A percentile compares a stretch with the other conserved stretches of the same genome.
phyloP scores from a whole-genome alignment of 2,329 filamentous ascomycete genomes.

The Aspergillus persii region DNA sequence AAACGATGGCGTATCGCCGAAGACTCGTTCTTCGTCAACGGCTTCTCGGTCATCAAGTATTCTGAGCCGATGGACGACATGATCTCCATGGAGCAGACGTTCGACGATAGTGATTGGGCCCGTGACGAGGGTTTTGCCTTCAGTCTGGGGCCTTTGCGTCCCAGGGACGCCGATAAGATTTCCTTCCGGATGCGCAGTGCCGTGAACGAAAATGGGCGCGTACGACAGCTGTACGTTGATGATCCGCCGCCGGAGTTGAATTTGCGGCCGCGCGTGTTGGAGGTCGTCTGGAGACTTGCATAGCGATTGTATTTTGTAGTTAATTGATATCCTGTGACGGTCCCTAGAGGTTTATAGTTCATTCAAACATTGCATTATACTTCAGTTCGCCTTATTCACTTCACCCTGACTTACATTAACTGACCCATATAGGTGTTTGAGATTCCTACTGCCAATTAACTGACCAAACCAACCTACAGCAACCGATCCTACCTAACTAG shows the following conservation, averaged over 20 bases:
- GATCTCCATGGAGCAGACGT: slow-evolving; percentile 54
- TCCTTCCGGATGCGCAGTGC: slow-evolving; percentile 1
- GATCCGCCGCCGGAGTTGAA: not conserved
- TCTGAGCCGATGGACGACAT: slow-evolving; percentile 43
- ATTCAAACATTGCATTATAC: not conserved
- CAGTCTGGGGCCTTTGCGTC: slow-evolving; percentile 43
- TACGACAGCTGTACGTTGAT: not conserved
- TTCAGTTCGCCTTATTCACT: too few relatives aligned
- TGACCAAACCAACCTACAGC: not conserved
- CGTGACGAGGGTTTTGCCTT: slow-evolving; percentile 48
- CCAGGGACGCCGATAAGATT: not conserved
- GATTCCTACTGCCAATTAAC: not conserved
- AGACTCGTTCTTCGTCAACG: slow-evolving; percentile 56
- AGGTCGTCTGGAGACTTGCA: slow-evolving; percentile 1
- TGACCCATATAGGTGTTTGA: too few relatives aligned
- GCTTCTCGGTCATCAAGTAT: slow-evolving; percentile 57
- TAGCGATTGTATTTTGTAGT: not conserved
- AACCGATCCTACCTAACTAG: not conserved
- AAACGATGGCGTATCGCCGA: slow-evolving; percentile 28
- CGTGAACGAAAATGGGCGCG: not conserved
- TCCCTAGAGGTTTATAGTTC: not conserved
- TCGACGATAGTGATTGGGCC: slow-evolving; percentile 47
- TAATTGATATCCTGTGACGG: not conserved
- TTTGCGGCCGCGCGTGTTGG: not conserved
- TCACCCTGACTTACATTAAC: too few relatives aligned